A percentile compares a stretch with the other conserved stretches of the same genome.
Conservation (phyloP, 2,329 filamentous ascomycete species). For the Fonsecaea pugnacius region DNA sequence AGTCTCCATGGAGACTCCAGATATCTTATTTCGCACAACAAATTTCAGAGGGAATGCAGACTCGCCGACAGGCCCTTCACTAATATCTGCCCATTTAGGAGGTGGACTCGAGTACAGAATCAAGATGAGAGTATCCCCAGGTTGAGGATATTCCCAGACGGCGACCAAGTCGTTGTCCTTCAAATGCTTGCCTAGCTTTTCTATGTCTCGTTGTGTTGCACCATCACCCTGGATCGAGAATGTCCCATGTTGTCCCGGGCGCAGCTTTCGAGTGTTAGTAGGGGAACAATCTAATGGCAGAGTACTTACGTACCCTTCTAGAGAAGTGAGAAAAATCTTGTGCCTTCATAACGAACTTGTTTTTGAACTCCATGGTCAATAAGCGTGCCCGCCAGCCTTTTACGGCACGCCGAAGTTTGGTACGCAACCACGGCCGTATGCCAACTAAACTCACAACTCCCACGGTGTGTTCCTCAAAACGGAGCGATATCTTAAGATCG, state of each 20-base stretch:
- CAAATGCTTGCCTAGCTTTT: constrained; percentile 27
- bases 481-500: constrained; percentile 30
- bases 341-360: constrained; percentile 17
- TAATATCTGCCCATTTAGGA: constrained; percentile 22
- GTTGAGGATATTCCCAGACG: constrained; percentile 33
- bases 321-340: constrained; percentile 12
- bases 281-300: background rate
- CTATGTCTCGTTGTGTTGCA: constrained; percentile 19
- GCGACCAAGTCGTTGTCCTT: constrained; percentile 28
- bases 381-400: constrained; percentile 10
- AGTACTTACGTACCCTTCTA: constrained; percentile 15
- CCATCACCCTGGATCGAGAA: constrained; percentile 27
- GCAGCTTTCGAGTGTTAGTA: constrained; percentile 19
- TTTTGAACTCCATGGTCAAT: constrained; percentile 28
- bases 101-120: constrained; percentile 31
- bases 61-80: background rate
- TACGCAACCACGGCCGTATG: constrained; percentile 28
- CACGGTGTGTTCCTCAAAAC: constrained; percentile 19
- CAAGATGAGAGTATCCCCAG: constrained; percentile 22
- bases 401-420: constrained; percentile 13
- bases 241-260: constrained; percentile 1
- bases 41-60: constrained; percentile 25
- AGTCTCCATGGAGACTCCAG: background rate
- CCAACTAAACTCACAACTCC: constrained; percentile 30
- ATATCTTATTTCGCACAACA: constrained; percentile 21